Evolutionary conservation across 495 filamentous ascomycete genomes (phyloP).

Genomic region (Aspergillus baeticus): DNA sequence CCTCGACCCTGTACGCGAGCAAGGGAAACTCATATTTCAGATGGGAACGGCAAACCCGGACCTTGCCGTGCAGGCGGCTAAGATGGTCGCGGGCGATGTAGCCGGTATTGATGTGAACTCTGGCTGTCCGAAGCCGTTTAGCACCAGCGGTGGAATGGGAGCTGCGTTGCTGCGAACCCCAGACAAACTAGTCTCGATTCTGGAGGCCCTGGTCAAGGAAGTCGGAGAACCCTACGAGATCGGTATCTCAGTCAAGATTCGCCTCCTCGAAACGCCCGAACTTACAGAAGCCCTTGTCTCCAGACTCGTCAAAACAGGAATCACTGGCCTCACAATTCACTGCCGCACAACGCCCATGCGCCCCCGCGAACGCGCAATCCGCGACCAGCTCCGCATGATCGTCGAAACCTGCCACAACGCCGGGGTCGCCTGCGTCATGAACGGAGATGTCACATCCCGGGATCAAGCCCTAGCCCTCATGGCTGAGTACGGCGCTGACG

Average conservation of each 20-base stretch:
- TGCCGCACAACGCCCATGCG: slow-evolving; percentile 97
- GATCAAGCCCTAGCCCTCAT: slow-evolving; percentile 67
- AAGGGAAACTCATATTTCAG: slow-evolving; percentile 77
- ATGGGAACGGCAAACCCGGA: slow-evolving; percentile 81
- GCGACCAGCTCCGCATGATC: slow-evolving; percentile 82
- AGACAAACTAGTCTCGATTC: slow-evolving; percentile 76
- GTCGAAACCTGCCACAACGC: slow-evolving; percentile 70
- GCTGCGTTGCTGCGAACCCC: slow-evolving; percentile 83
- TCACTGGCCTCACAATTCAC: slow-evolving; percentile 88
- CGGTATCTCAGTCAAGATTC: slow-evolving; percentile 93
- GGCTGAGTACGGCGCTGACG: slow-evolving; percentile 76
- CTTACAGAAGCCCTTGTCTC: slow-evolving; percentile 72
- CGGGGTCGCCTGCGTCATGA: slow-evolving; percentile 89
- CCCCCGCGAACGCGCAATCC: slow-evolving; percentile 79
- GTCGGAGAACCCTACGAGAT: slow-evolving; percentile 74
- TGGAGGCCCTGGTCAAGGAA: slow-evolving; percentile 75
- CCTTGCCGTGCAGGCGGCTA: slow-evolving; percentile 78
- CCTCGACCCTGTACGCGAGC: slow-evolving; percentile 73
- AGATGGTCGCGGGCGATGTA: slow-evolving; percentile 80
- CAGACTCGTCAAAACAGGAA: slow-evolving; percentile 76
- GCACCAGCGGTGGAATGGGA: slow-evolving; percentile 88
- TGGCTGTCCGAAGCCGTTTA: slow-evolving; percentile 96
- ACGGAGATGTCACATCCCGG: slow-evolving; percentile 79
- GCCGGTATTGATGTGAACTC: slow-evolving; percentile 96
- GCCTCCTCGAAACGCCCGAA: slow-evolving; percentile 73